Evolutionary conservation across 768 basidiomycete species (phyloP).

Genomic region (Termitomyces titanicus): DNA sequence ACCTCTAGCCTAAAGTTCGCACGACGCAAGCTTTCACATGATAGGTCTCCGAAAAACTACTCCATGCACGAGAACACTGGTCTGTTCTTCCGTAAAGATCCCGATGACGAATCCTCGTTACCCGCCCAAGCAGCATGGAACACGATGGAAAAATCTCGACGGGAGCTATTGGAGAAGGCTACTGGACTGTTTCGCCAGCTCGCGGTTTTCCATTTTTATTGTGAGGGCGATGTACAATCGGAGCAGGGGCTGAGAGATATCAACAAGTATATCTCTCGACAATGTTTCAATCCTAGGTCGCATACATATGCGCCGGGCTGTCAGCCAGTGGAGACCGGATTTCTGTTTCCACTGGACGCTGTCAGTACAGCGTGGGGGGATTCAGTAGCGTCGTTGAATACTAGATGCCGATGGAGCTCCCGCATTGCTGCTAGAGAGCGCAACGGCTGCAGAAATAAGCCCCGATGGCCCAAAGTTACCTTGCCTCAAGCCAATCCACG

Average conservation of each 20-base stretch:
- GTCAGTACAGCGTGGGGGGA: not conserved
- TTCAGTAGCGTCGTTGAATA: not conserved
- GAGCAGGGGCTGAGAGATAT: not conserved
- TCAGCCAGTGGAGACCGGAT: not conserved
- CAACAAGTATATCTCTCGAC: not conserved
- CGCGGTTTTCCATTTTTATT: constrained; percentile 9
- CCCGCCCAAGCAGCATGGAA: constrained; percentile 1
- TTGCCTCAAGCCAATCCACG: not conserved
- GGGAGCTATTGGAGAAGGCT: not conserved
- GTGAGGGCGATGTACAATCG: not conserved
- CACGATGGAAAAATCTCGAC: constrained; percentile 1
- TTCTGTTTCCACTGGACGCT: not conserved
- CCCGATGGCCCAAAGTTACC: not conserved
- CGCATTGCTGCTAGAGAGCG: not conserved
- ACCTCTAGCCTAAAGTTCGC: constrained; percentile 2
- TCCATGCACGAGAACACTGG: constrained; percentile 1
- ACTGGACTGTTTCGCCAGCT: not conserved
- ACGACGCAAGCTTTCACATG: not conserved
- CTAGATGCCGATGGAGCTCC: not conserved
- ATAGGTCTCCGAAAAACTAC: not conserved
- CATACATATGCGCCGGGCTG: not conserved
- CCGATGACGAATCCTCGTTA: not conserved
- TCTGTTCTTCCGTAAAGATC: not conserved
- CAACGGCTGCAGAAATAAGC: not conserved
- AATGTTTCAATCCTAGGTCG: not conserved